Conservation (phyloP, 192 early-diverging fungal genomes). For the Backusella parvicylindrica region DNA sequence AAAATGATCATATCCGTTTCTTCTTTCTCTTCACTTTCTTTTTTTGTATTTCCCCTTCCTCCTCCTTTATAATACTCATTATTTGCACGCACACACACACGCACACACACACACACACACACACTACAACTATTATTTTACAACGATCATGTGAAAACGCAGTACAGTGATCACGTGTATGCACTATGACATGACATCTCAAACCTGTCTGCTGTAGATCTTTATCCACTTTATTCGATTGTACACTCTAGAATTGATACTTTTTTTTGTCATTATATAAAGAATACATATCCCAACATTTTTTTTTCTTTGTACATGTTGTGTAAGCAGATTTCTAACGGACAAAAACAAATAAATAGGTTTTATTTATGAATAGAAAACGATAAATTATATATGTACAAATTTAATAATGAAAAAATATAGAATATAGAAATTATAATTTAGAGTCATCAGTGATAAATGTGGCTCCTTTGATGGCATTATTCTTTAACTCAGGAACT, state of each 20-base stretch:
- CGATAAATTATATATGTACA: not conserved
- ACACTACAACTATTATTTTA: no score
- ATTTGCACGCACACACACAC: no score
- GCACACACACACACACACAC: no score
- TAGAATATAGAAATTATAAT: not conserved
- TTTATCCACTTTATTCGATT: not conserved
- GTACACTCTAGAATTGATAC: not conserved
- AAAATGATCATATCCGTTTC: not conserved
- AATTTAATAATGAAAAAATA: no score
- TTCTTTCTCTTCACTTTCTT: not conserved
- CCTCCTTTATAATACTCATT: no score
- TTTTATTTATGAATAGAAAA: not conserved
- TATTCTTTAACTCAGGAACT: slow-evolving; percentile 81
- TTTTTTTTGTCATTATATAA: no score
- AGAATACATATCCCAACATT: no score
- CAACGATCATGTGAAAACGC: not conserved
- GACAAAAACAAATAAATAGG: not conserved
- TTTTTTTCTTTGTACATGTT: not conserved
- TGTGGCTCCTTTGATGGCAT: slow-evolving; percentile 83
- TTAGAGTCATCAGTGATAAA: slow-evolving; percentile 59
- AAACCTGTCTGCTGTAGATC: not conserved
- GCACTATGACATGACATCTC: not conserved
- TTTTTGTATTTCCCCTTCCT: not conserved
- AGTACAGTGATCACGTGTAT: not conserved
- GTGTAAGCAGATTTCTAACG: no score